These are phyloP conservation scores for Nicotiana rustica DNA, from an alignment of 305 asterid genomes.

Conservation along the genomic window DNA sequence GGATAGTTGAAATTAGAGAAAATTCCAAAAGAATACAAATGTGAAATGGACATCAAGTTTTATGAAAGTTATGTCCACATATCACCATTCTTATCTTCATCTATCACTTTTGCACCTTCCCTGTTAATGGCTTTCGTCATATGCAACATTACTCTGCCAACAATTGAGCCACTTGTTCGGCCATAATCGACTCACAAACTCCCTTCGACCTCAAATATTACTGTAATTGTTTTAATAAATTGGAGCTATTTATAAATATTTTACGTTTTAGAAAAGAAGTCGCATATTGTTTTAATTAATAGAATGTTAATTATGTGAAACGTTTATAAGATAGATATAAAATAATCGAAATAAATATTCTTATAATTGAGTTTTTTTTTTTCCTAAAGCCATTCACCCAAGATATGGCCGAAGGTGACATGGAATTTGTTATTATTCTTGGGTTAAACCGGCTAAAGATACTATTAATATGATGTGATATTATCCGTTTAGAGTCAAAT, in stretches of 20 bases:
- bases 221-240: neutral
- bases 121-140: slow-evolving; percentile 65
- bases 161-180: slow-evolving; percentile 44
- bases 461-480: too few species aligned
- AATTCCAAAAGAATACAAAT: neutral
- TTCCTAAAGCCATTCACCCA: too few species aligned
- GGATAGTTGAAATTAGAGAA: neutral
- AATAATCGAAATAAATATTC: neutral
- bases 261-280: neutral
- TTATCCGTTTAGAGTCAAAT: too few species aligned
- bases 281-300: neutral
- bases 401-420: too few species aligned
- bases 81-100: slow-evolving; percentile 67
- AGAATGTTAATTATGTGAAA: neutral
- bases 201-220: neutral
- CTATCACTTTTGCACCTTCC: slow-evolving; percentile 31
- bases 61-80: slow-evolving; percentile 46
- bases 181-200: slow-evolving; percentile 30
- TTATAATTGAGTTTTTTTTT: too few species aligned
- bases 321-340: neutral
- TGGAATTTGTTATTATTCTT: too few species aligned
- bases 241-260: neutral
- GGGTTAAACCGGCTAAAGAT: too few species aligned
- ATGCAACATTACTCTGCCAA: slow-evolving; percentile 51
- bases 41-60: slow-evolving; percentile 38